Evolutionary conservation across 768 basidiomycete genomes (phyloP).

Genomic region (Rhodotorula graminis): DNA sequence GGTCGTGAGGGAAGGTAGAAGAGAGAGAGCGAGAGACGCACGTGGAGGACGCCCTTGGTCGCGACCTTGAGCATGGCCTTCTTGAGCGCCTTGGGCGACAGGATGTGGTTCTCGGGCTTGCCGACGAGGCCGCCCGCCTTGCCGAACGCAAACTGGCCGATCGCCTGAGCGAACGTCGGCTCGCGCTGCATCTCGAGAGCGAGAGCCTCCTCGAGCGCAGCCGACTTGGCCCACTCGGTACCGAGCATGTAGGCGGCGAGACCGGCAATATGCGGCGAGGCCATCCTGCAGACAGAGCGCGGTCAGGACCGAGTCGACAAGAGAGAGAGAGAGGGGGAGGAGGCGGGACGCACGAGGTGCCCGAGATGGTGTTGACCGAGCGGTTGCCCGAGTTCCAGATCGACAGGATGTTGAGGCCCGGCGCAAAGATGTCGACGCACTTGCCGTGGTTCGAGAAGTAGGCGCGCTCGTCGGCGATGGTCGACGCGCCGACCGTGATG

Average conservation of each 20-base stretch:
- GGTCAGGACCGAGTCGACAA: not conserved
- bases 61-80: conserved; percentile 62
- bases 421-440: conserved; percentile 90
- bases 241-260: conserved; percentile 87
- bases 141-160: conserved; percentile 55
- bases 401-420: conserved; percentile 73
- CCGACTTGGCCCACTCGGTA: conserved; percentile 41
- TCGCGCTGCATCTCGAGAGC: conserved; percentile 54
- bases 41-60: conserved; percentile 49
- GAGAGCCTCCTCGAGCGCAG: conserved; percentile 42
- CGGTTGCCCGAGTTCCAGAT: conserved; percentile 66
- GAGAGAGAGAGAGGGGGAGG: not conserved
- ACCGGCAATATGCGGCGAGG: conserved; percentile 80
- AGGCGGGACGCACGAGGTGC: conserved; percentile 58
- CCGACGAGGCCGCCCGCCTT: conserved; percentile 42
- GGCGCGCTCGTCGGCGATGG: conserved; percentile 50
- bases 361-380: conserved; percentile 72
- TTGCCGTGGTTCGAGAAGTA: conserved; percentile 73
- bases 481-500: conserved; percentile 84
- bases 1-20: too few relatives aligned
- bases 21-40: not conserved
- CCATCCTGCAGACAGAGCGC: conserved; percentile 56
- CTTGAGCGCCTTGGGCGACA: conserved; percentile 70
- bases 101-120: conserved; percentile 45
- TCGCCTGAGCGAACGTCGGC: conserved; percentile 59